Evolutionary conservation across 2,329 filamentous ascomycete species (phyloP).

Genomic region (Lasiodiplodia citricola): DNA sequence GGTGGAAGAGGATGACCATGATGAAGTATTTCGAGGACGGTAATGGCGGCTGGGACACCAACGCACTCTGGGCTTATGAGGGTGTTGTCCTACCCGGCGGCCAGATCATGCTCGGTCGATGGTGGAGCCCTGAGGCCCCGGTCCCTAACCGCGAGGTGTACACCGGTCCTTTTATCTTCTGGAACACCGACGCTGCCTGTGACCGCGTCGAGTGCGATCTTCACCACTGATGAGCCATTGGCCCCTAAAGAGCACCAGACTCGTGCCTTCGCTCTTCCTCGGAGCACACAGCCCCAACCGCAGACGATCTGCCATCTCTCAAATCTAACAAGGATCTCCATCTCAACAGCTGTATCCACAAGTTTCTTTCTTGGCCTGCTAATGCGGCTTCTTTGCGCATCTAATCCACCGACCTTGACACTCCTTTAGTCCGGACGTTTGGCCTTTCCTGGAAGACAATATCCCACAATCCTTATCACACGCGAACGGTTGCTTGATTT

Average conservation of each 20-base stretch:
- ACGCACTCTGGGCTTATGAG: conserved; percentile 55
- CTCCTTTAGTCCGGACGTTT: neutral
- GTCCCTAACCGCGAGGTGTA: conserved; percentile 36
- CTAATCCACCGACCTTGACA: neutral
- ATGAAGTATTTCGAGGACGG: conserved; percentile 55
- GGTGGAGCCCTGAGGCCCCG: conserved; percentile 48
- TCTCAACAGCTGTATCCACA: neutral
- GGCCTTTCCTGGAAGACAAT: neutral
- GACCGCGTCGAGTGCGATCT: neutral
- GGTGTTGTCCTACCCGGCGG: conserved; percentile 55
- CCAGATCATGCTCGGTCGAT: conserved; percentile 54
- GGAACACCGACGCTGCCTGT: conserved; percentile 42
- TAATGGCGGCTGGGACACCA: conserved; percentile 36
- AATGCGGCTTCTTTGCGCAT: neutral
- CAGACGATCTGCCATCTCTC: neutral
- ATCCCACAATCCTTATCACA: neutral
- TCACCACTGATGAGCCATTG: neutral
- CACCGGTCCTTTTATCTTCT: conserved; percentile 50
- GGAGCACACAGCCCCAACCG: neutral
- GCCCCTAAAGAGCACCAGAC: neutral
- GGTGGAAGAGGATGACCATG: conserved; percentile 61
- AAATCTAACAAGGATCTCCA: neutral
- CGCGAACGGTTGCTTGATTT: neutral
- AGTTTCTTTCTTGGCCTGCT: neutral
- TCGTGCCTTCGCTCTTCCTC: neutral